Base-by-base conservation (phyloP, 2,329 filamentous ascomycete species). In the Colletotrichum sp. region DNA sequence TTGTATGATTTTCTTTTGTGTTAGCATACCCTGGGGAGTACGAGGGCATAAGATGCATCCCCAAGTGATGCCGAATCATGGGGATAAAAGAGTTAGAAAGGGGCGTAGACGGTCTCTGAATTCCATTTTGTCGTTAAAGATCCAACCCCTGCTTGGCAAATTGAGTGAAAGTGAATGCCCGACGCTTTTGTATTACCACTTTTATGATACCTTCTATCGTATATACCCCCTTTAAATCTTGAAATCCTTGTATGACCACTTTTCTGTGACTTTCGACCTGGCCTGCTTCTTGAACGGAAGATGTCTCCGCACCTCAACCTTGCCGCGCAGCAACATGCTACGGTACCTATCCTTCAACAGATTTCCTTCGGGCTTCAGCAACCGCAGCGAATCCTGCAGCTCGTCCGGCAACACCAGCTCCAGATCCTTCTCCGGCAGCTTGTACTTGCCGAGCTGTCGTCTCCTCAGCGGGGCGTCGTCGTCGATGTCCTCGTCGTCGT, bases 181-280 rank as follows among this genome's bases (percentile, higher is more conserved):
- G 26, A 34, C 64, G 64, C 74, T 76, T 76, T 74, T 36, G 69
- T 65, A 76, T 76, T 64, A 76, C 30, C 68, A 69, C 44, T 65
- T 66, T 63, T 26, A 26, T 72, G 65, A 39, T 63, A 6, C 49
- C n/a, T 10, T 68, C 32, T 64, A 39, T 16, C 21, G 34, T 39
- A 39, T 21, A 30, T 39, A 18, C 5, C 0, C 34, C 21, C 28
- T 62, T 21, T 77, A 78, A n/a, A 78, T 77, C 39, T 65, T 77
- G 86, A 98, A 99, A 84, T 99, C 97, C 90, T 99, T 99, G 88
- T 98, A 95, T 60, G 93, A 92, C 97, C 97, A 99, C 87, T 99
- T 99, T 91, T 99, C 97, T 8, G 95, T 98, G 68, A 93, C 86
- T 84, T 95, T 95, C 80, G 89, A 93, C 89, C 93, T 96, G 78